A percentile compares a stretch with the other conserved stretches of the same genome.
Evolutionary conservation across 2,329 filamentous ascomycete species (phyloP).

Genomic region (Dactylellina leptospora): DNA sequence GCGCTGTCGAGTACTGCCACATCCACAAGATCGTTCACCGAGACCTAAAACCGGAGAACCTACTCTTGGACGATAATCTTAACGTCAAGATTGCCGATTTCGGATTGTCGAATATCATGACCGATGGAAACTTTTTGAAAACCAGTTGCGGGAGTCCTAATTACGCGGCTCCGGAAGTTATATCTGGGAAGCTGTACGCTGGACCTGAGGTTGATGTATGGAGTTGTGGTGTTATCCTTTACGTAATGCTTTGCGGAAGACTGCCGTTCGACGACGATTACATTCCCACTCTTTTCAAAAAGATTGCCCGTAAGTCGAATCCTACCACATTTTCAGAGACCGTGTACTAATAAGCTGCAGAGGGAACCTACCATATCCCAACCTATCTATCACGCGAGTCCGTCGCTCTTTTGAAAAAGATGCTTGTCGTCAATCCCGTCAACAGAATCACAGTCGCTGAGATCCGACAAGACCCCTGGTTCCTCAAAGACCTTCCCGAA

Average conservation of each 20-base stretch:
- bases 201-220: slow-evolving; percentile 98
- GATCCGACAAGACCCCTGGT: slow-evolving; percentile 94
- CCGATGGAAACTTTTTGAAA: slow-evolving; percentile 97
- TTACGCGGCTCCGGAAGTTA: slow-evolving; percentile 96
- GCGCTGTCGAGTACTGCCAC: slow-evolving; percentile 98
- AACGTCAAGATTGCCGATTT: slow-evolving; percentile 99
- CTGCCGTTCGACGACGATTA: slow-evolving; percentile 98
- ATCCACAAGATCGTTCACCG: slow-evolving; percentile 98
- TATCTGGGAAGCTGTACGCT: slow-evolving; percentile 95
- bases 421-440: slow-evolving; percentile 94
- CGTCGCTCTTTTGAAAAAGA: slow-evolving; percentile 81
- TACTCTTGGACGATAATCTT: slow-evolving; percentile 90
- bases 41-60: slow-evolving; percentile 95
- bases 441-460: slow-evolving; percentile 93
- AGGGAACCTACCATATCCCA: slow-evolving; percentile 88
- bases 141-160: slow-evolving; percentile 98
- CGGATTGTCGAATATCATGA: slow-evolving; percentile 99
- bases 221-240: slow-evolving; percentile 93
- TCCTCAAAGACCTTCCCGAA: slow-evolving; percentile 81
- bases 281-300: slow-evolving; percentile 95
- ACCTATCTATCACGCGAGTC: slow-evolving; percentile 89
- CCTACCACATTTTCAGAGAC: not conserved
- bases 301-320: slow-evolving; percentile 76
- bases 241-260: slow-evolving; percentile 80
- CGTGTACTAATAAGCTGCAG: slow-evolving; percentile 47